A percentile compares a stretch with the other conserved stretches of the same genome.
These are phyloP conservation scores for Aspergillus affinis DNA, from an alignment of 495 filamentous ascomycete species.

Conservation along the genomic window DNA sequence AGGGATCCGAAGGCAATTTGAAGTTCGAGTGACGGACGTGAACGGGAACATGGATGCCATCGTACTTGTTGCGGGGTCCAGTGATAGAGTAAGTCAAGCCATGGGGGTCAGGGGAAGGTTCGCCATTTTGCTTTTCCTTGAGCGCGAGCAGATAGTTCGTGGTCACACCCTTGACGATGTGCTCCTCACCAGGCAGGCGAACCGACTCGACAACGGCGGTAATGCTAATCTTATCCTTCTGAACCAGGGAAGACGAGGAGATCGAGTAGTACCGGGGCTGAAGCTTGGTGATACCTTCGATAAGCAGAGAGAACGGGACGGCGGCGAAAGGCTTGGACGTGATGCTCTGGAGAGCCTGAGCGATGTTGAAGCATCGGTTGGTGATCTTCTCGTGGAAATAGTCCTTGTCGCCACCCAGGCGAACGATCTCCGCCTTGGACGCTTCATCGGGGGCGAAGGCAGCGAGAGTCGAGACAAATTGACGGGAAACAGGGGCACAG, in stretches of 20 bases:
- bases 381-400: conserved; percentile 90
- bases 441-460: conserved; percentile 86
- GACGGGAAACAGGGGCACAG: conserved; percentile 90
- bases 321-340: conserved; percentile 72
- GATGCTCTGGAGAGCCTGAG: conserved; percentile 77
- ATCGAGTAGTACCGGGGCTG: conserved; percentile 99
- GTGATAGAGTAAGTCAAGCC: conserved; percentile 85
- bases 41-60: conserved; percentile 92
- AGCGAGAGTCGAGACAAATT: conserved; percentile 85
- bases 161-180: conserved; percentile 89
- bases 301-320: conserved; percentile 90
- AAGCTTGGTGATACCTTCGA: conserved; percentile 91
- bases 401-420: conserved; percentile 89
- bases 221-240: conserved; percentile 90
- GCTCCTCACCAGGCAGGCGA: conserved; percentile 69
- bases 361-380: conserved; percentile 83
- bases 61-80: conserved; percentile 94
- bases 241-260: conserved; percentile 91
- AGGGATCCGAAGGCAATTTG: conserved; percentile 94
- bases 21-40: conserved; percentile 99
- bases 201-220: conserved; percentile 92
- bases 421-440: conserved; percentile 81
- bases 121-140: conserved; percentile 95
- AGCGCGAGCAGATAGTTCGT: conserved; percentile 97
- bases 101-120: conserved; percentile 79